These are phyloP conservation scores for Ceratocystiopsis minuta DNA, from an alignment of 2,329 filamentous ascomycete species.

Conservation along the genomic window DNA sequence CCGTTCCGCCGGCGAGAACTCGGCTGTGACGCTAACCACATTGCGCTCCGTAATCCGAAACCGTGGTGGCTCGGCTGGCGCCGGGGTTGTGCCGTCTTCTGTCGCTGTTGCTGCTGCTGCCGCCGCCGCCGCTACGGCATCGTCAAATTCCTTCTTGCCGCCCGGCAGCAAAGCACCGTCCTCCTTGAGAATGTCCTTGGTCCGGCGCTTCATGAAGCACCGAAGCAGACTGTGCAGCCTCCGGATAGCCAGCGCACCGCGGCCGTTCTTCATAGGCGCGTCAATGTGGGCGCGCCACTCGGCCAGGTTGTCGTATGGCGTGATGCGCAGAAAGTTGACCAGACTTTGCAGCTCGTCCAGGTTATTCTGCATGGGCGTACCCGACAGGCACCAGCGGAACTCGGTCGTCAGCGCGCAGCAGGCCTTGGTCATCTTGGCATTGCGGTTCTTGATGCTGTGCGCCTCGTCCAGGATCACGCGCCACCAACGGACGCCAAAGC, in stretches of 20 bases:
- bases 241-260: conserved; percentile 74
- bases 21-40: conserved; percentile 59
- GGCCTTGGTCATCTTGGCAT: conserved; percentile 85
- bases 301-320: conserved; percentile 70
- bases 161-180: conserved; percentile 66
- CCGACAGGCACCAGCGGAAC: conserved; percentile 91
- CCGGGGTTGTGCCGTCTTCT: conserved; percentile 26
- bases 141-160: conserved; percentile 35
- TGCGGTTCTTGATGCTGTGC: conserved; percentile 94
- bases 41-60: conserved; percentile 90
- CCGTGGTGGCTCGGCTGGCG: conserved; percentile 25
- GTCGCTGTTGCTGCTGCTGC: not conserved
- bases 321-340: conserved; percentile 80
- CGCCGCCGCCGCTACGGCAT: conserved; percentile 21
- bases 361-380: conserved; percentile 96
- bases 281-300: conserved; percentile 90
- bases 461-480: conserved; percentile 90
- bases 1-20: conserved; percentile 65
- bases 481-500: conserved; percentile 89
- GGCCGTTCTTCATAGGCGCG: conserved; percentile 71
- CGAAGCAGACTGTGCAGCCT: conserved; percentile 70
- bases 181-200: conserved; percentile 87
- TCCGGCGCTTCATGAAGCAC: conserved; percentile 97
- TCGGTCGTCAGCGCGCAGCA: conserved; percentile 70
- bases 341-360: conserved; percentile 89